phyloP scores from a whole-genome alignment of 345 rosid genomes.

The Populus davidiana region DNA sequence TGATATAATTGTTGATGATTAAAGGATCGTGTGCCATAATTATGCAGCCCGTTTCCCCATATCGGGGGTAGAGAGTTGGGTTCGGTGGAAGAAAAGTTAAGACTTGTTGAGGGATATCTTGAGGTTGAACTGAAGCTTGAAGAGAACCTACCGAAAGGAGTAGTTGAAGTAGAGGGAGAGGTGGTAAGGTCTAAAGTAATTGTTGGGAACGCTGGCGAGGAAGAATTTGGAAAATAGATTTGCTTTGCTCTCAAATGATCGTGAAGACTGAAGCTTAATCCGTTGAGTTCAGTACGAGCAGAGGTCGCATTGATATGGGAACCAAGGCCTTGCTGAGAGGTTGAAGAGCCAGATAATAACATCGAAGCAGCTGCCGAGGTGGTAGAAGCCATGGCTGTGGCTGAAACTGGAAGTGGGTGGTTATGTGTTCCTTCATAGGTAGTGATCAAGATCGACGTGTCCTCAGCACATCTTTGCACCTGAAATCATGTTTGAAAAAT shows the following conservation, averaged over 20 bases:
- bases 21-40: conserved; percentile 25
- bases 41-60: conserved; percentile 49
- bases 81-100: conserved; percentile 48
- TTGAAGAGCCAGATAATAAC: conserved; percentile 67
- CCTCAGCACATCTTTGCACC: conserved; percentile 79
- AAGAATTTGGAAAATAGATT: conserved; percentile 39
- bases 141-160: conserved; percentile 40
- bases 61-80: conserved; percentile 39
- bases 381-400: conserved; percentile 81
- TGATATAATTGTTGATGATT: conserved; percentile 27
- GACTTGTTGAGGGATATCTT: conserved; percentile 48
- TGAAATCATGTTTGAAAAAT: conserved; percentile 14
- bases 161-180: conserved; percentile 41
- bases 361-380: conserved; percentile 81
- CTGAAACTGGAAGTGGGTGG: conserved; percentile 68
- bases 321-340: conserved; percentile 32
- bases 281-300: conserved; percentile 32
- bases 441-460: conserved; percentile 68
- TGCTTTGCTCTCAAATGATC: conserved; percentile 47
- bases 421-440: conserved; percentile 79
- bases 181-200: conserved; percentile 79
- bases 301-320: conserved; percentile 20
- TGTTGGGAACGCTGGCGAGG: conserved; percentile 55
- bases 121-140: conserved; percentile 31
- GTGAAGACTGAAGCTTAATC: conserved; percentile 45